A percentile compares a stretch with the other conserved stretches of the same genome.
phyloP scores from a whole-genome alignment of 2,329 filamentous ascomycete genomes.

The Didymella glomerata region DNA sequence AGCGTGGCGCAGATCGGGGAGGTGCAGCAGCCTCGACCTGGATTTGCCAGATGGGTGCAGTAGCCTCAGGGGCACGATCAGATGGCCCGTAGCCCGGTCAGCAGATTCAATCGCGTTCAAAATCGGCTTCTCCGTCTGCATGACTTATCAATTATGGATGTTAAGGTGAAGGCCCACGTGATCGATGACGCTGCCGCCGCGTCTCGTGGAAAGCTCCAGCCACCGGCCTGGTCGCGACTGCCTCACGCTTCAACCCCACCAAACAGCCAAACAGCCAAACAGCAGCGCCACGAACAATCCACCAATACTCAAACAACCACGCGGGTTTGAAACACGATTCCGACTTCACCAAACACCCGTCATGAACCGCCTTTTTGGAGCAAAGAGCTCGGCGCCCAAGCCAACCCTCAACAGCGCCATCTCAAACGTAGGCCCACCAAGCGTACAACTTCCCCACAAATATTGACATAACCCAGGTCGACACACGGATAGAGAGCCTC shows the following conservation, averaged over 20 bases:
- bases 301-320: too few relatives aligned
- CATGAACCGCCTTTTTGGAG: constrained; percentile 97
- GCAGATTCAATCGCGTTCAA: constrained; percentile 2
- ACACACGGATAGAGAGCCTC: constrained; percentile 82
- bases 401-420: constrained; percentile 87
- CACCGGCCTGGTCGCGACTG: constrained; percentile 20
- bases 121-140: not conserved
- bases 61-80: constrained; percentile 18
- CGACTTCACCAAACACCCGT: too few relatives aligned
- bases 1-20: constrained; percentile 23
- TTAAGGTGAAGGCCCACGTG: constrained; percentile 9
- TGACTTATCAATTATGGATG: not conserved
- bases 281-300: not conserved
- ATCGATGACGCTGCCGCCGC: constrained; percentile 19
- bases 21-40: constrained; percentile 18
- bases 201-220: constrained; percentile 20
- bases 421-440: constrained; percentile 67
- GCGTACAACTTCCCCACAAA: constrained; percentile 7
- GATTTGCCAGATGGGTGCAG: constrained; percentile 14
- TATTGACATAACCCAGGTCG: constrained; percentile 64
- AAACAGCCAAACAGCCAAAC: constrained; percentile 7
- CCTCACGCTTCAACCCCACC: constrained; percentile 20
- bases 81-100: constrained; percentile 11
- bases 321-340: too few relatives aligned
- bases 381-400: constrained; percentile 86